These are phyloP conservation scores for Nemania serpens DNA, from an alignment of 2,329 filamentous ascomycete species.

Conservation along the genomic window DNA sequence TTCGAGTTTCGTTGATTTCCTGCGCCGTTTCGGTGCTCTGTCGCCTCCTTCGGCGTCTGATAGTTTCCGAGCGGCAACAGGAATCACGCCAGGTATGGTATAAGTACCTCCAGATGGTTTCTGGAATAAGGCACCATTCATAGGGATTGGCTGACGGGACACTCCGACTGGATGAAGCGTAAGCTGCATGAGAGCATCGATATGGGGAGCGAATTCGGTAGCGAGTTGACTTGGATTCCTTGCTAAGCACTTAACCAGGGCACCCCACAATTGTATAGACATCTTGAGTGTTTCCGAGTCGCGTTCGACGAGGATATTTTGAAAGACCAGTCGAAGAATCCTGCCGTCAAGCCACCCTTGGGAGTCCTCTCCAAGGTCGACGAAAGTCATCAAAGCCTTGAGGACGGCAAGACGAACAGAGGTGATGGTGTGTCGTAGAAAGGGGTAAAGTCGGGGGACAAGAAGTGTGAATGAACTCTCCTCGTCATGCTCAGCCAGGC, in stretches of 20 bases:
- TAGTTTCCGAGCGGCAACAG: conserved; percentile 52
- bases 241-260: conserved; percentile 72
- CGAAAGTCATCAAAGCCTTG: conserved; percentile 89
- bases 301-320: conserved; percentile 92
- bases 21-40: conserved; percentile 73
- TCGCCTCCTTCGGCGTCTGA: conserved; percentile 61
- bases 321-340: conserved; percentile 86
- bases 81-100: conserved; percentile 54
- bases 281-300: conserved; percentile 81
- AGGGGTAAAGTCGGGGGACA: conserved; percentile 92
- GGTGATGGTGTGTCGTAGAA: conserved; percentile 95
- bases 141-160: conserved; percentile 85
- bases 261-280: conserved; percentile 85
- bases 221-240: conserved; percentile 68
- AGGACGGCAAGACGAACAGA: conserved; percentile 92
- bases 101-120: conserved; percentile 91
- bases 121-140: conserved; percentile 88
- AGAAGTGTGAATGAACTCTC: conserved; percentile 90
- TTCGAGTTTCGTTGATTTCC: conserved; percentile 83
- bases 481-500: conserved; percentile 79
- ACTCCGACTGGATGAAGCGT: conserved; percentile 92
- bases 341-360: conserved; percentile 92
- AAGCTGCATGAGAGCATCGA: conserved; percentile 81
- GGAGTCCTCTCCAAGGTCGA: conserved; percentile 81
- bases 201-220: conserved; percentile 73